Evolutionary conservation across 495 filamentous ascomycete species (phyloP).

Genomic region (Diplogelasinospora grovesii): DNA sequence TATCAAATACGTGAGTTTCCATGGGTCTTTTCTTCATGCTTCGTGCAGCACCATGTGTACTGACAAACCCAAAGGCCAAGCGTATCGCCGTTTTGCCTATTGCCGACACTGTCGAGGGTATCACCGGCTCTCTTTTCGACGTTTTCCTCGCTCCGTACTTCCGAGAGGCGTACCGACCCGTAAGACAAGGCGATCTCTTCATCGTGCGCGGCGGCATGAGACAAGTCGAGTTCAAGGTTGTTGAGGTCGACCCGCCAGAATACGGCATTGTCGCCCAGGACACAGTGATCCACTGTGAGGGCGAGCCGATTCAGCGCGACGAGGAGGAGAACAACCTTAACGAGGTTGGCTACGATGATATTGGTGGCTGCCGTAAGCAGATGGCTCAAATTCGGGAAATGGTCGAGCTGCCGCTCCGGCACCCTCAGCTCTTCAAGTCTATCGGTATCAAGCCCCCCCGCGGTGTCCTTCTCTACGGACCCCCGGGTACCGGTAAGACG

Average conservation of each 20-base stretch:
- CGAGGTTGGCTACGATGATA: slow-evolving; percentile 98
- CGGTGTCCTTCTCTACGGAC: slow-evolving; percentile 95
- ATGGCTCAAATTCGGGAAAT: slow-evolving; percentile 99
- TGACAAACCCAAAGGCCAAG: slow-evolving; percentile 62
- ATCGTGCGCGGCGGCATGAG: slow-evolving; percentile 96
- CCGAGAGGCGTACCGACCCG: slow-evolving; percentile 95
- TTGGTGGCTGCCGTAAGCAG: slow-evolving; percentile 98
- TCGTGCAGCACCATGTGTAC: neutral
- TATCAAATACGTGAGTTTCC: slow-evolving; percentile 95
- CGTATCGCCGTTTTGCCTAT: slow-evolving; percentile 98
- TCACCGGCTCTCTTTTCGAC: slow-evolving; percentile 96
- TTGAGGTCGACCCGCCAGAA: slow-evolving; percentile 96
- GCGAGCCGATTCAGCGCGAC: slow-evolving; percentile 95
- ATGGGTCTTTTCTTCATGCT: no score
- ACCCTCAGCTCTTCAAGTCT: slow-evolving; percentile 98
- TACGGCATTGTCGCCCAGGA: slow-evolving; percentile 98
- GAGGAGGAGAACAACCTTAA: slow-evolving; percentile 99
- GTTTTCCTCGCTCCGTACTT: slow-evolving; percentile 99
- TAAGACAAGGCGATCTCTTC: slow-evolving; percentile 94
- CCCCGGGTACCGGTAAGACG: slow-evolving; percentile 98
- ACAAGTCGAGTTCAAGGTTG: slow-evolving; percentile 98
- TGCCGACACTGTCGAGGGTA: slow-evolving; percentile 93
- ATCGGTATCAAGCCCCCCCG: slow-evolving; percentile 99
- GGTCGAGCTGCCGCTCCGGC: slow-evolving; percentile 91
- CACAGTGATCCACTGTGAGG: slow-evolving; percentile 97